phyloP scores from a whole-genome alignment of 164 flowering plant genomes.

The Kalanchoe fedtschenkoi region DNA sequence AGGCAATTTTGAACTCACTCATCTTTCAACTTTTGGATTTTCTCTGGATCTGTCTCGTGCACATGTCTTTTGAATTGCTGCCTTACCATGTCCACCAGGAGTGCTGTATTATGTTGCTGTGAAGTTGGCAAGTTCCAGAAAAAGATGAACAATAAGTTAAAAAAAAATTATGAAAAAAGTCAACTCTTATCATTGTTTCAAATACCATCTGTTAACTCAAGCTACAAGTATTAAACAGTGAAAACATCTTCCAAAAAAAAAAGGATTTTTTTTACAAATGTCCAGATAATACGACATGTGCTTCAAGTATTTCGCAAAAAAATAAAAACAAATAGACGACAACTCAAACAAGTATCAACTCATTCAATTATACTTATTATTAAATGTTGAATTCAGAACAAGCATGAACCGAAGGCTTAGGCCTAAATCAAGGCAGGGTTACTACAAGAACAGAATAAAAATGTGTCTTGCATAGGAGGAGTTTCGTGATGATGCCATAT shows the following conservation, averaged over 20 bases:
- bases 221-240: background rate
- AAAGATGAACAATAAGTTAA: no score
- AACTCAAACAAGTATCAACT: no score
- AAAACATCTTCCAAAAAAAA: background rate
- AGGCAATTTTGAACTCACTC: slow-evolving; percentile 43
- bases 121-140: background rate
- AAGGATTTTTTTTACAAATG: no score
- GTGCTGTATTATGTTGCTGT: slow-evolving; percentile 83
- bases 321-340: background rate
- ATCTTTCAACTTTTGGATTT: slow-evolving; percentile 83
- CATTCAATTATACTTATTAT: background rate
- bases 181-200: background rate
- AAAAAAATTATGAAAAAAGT: background rate
- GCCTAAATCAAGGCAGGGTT: no score
- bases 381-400: background rate
- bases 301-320: background rate
- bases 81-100: slow-evolving; percentile 76
- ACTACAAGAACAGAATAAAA: no score
- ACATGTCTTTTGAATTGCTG: slow-evolving; percentile 75
- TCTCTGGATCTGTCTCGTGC: slow-evolving; percentile 89
- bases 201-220: background rate
- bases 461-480: no score
- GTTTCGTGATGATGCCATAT: no score
- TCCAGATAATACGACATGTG: background rate
- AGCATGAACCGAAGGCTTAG: no score